phyloP scores from a whole-genome alignment of 1,139 yeast species.

The Suhomyces taliae region DNA sequence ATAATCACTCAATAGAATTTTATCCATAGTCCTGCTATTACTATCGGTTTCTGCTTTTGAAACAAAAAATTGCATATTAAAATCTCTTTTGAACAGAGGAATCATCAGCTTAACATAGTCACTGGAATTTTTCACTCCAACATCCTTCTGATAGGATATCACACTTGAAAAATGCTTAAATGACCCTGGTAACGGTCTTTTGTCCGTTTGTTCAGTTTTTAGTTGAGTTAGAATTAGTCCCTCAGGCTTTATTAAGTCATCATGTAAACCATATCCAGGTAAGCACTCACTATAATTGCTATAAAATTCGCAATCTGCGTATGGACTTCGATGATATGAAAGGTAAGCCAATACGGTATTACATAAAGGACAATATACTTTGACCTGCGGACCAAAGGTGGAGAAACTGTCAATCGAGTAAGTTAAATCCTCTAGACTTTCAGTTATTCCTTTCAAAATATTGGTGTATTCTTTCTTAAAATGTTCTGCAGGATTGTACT shows the following conservation, averaged over 20 bases:
- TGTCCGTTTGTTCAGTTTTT: slow-evolving; percentile 17
- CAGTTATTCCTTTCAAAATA: slow-evolving; percentile 4
- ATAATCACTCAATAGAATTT: slow-evolving; percentile 16
- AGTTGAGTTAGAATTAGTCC: slow-evolving; percentile 24
- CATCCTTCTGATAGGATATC: slow-evolving; percentile 4
- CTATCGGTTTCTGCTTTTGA: background rate
- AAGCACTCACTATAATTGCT: slow-evolving; percentile 4
- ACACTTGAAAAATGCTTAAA: slow-evolving; percentile 14
- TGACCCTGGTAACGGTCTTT: slow-evolving; percentile 15
- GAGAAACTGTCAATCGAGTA: slow-evolving; percentile 3
- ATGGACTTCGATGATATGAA: slow-evolving; percentile 24
- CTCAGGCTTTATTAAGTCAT: slow-evolving; percentile 16
- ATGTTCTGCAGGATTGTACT: slow-evolving; percentile 17
- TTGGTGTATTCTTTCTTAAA: slow-evolving; percentile 6
- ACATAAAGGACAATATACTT: slow-evolving; percentile 23
- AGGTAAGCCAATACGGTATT: slow-evolving; percentile 9
- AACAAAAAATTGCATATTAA: background rate
- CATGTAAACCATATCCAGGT: slow-evolving; percentile 2
- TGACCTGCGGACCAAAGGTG: slow-evolving; percentile 8
- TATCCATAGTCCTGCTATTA: background rate
- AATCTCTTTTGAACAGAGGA: too few relatives aligned
- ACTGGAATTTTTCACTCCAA: slow-evolving; percentile 4
- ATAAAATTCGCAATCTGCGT: slow-evolving; percentile 13
- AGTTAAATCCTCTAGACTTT: background rate
- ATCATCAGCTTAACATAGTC: slow-evolving; percentile 3